Conservation (phyloP, 345 rosid genomes). For the Garcia nutans region DNA sequence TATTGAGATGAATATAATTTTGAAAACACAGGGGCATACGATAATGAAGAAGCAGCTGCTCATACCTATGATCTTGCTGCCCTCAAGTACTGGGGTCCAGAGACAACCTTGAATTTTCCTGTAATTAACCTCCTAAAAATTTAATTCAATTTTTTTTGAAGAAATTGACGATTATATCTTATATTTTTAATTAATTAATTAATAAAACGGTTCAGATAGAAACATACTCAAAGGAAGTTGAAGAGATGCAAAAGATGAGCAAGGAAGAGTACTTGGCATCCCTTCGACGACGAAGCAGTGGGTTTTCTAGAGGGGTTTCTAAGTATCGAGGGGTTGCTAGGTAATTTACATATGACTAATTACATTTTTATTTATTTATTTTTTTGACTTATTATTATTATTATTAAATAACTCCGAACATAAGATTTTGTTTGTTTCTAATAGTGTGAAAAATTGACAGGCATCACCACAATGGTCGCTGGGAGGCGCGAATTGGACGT, state of each 20-base stretch:
- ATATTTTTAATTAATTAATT: no score
- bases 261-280: conserved; percentile 92
- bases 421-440: neutral
- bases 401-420: no score
- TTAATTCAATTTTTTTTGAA: neutral
- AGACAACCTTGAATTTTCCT: conserved; percentile 79
- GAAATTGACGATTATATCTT: neutral
- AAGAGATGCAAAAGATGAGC: conserved; percentile 74
- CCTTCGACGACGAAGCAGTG: conserved; percentile 78
- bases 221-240: conserved; percentile 55
- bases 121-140: conserved; percentile 35
- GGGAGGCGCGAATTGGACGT: conserved; percentile 97
- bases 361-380: neutral
- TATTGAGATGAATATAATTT: neutral
- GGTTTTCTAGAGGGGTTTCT: conserved; percentile 95
- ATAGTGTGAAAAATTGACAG: conserved; percentile 30
- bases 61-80: conserved; percentile 97
- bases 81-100: conserved; percentile 90
- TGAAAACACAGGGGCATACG: conserved; percentile 65
- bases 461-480: conserved; percentile 97
- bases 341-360: conserved; percentile 35
- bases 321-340: conserved; percentile 97
- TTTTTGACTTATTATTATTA: no score
- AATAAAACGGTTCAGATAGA: conserved; percentile 40
- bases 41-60: conserved; percentile 87